Percentiles rank a stretch among this genome's conserved stretches.
Evolutionary conservation across 192 early-diverging fungal species (phyloP).

Genomic region (Entomortierella parvispora): DNA sequence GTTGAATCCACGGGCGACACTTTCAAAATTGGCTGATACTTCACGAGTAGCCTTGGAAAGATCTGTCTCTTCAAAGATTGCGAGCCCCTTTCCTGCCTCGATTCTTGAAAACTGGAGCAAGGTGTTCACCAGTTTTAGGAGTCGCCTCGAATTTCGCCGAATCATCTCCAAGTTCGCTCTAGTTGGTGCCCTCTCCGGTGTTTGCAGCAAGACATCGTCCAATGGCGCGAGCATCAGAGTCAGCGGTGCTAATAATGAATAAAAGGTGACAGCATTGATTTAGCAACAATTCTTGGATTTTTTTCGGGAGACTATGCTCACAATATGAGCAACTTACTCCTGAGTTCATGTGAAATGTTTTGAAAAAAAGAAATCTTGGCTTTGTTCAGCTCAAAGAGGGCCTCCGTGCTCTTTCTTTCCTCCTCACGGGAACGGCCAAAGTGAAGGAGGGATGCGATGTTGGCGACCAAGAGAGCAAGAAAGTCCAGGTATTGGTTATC

Average conservation of each 20-base stretch:
- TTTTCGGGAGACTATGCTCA: not conserved
- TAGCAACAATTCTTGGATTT: no score
- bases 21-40: constrained; percentile 64
- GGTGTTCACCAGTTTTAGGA: constrained; percentile 66
- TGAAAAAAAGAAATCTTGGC: constrained; percentile 58
- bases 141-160: constrained; percentile 58
- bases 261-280: no score
- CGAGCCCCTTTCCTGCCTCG: constrained; percentile 64
- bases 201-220: constrained; percentile 54
- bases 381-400: constrained; percentile 46
- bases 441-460: constrained; percentile 29
- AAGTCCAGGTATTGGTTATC: constrained; percentile 50
- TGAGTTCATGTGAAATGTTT: constrained; percentile 54
- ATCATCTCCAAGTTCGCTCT: constrained; percentile 49
- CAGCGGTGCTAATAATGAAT: constrained; percentile 49
- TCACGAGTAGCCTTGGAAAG: constrained; percentile 58
- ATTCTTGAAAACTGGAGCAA: constrained; percentile 65
- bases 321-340: constrained; percentile 44
- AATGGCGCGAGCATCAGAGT: constrained; percentile 64
- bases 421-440: constrained; percentile 52
- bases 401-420: constrained; percentile 41
- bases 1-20: constrained; percentile 56
- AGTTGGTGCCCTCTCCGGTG: constrained; percentile 29
- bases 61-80: constrained; percentile 59
- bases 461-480: constrained; percentile 35